Evolutionary conservation across 2,329 filamentous ascomycete species (phyloP), one percentile per base, ranked within the genome.

Genomic region (Phialemoniopsis sp.): DNA sequence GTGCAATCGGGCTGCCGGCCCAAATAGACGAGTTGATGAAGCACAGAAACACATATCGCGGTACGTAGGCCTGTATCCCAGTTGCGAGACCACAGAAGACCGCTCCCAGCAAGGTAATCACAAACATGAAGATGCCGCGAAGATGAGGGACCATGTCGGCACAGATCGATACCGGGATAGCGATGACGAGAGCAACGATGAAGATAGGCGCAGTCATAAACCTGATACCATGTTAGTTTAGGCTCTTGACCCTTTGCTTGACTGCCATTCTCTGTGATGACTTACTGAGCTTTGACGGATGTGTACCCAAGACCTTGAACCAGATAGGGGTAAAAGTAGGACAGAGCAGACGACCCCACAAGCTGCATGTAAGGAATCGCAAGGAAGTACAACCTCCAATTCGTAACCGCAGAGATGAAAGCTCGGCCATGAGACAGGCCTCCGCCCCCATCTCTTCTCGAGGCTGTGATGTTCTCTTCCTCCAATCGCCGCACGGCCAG

Each of bases 401-500:
- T 66, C 6, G 46, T 51, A 16, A 74, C 21, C 13, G 50, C 44
- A 9, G 46, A 33, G 48, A 51, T 50, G n/a, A 59, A 29, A 1
- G 56, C 49, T 36, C 42, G 34, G n/a, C 45, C 3, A 26, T 52
- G 51, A 1, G 42, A 39, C 10, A 75, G 18, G 18, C 21, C 19
- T n/a, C n/a, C n/a, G n/a, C n/a, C n/a, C n/a, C n/a, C n/a, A n/a
- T n/a, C n/a, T n/a, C n/a, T n/a, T n/a, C n/a, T n/a, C n/a, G n/a
- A n/a, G n/a, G n/a, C n/a, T 17, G 34, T 64, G 54, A 85, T 81
- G 46, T 83, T 75, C 42, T 75, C 69, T n/a, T n/a, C n/a, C n/a
- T n/a, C n/a, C n/a, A n/a, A n/a, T 3, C 83, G 71, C 4, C 71
- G 65, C 16, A 83, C 60, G 0, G 87, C 82, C 4, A 83, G 71